Conservation (phyloP, 345 rosid genomes). For the Salix brachista region DNA sequence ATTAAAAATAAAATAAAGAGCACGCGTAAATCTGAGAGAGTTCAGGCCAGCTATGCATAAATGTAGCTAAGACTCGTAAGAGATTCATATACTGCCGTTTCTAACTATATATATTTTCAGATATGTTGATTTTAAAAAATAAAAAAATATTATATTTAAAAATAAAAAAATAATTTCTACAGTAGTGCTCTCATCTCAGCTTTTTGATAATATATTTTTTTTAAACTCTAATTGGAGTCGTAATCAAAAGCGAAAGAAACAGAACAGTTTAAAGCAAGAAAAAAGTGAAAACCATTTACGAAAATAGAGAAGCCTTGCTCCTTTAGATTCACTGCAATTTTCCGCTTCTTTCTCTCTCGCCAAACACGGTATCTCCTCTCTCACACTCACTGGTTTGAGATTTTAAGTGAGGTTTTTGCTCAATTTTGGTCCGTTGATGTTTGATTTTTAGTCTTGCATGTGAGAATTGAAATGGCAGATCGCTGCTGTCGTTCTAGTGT, state of each 20-base stretch:
- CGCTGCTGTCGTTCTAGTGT: not conserved
- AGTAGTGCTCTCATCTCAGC: too few relatives aligned
- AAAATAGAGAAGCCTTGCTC: not conserved
- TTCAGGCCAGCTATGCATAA: slow-evolving; percentile 16
- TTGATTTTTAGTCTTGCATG: not conserved
- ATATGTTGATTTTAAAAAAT: too few relatives aligned
- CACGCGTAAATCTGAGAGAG: not conserved
- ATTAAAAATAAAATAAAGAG: not conserved
- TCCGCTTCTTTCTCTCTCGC: not conserved
- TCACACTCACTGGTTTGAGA: not conserved
- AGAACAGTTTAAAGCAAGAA: not conserved
- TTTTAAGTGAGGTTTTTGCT: not conserved
- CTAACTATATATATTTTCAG: too few relatives aligned
- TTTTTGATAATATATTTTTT: too few relatives aligned
- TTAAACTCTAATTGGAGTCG: not conserved
- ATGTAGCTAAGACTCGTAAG: slow-evolving; percentile 29
- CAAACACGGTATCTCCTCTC: not conserved
- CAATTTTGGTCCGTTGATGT: not conserved
- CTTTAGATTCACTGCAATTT: slow-evolving; percentile 8
- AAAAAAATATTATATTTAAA: too few relatives aligned
- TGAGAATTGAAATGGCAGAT: not conserved
- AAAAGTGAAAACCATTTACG: slow-evolving; percentile 4
- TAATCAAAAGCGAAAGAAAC: not conserved
- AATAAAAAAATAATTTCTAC: too few relatives aligned
- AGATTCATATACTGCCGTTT: too few relatives aligned